Percentiles rank a stretch among this genome's conserved stretches.
Conservation (phyloP, 257 asterid species). For the Perilla frutescens region DNA sequence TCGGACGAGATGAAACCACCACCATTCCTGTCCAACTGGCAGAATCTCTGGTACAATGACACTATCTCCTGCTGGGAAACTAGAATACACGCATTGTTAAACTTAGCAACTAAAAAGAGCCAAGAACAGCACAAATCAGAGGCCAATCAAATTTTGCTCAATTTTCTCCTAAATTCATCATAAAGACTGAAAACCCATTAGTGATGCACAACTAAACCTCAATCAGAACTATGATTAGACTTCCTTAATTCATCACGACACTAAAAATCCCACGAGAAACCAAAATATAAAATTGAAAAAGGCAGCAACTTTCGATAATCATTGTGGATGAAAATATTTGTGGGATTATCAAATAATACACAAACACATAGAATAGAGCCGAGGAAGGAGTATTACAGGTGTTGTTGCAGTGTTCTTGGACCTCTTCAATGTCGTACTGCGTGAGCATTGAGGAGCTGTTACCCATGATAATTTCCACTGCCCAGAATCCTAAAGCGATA, state of each 20-base stretch:
- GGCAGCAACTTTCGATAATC: not conserved
- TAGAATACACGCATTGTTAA: conserved; percentile 28
- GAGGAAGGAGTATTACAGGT: conserved; percentile 40
- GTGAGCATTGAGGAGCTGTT: conserved; percentile 59
- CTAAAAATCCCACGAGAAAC: conserved; percentile 6
- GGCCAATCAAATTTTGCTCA: not conserved
- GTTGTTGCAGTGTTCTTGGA: conserved; percentile 55
- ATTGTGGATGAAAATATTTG: too few species aligned
- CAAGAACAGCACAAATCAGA: not conserved
- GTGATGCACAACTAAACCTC: not conserved
- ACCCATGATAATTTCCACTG: conserved; percentile 37
- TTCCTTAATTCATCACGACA: not conserved
- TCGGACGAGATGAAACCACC: conserved; percentile 60
- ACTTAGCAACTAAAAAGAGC: not conserved
- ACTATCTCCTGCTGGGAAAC: conserved; percentile 73
- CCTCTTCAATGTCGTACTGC: conserved; percentile 63
- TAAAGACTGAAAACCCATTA: conserved; percentile 1
- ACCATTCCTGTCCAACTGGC: conserved; percentile 63
- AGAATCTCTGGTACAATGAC: conserved; percentile 59
- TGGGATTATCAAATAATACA: not conserved
- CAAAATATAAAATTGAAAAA: not conserved
- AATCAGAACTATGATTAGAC: not conserved
- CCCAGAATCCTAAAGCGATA: conserved; percentile 23
- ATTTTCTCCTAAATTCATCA: conserved; percentile 1
- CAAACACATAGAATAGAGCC: not conserved